These are phyloP conservation scores for Papilionanthe hybrid DNA, from an alignment of 116 monocot genomes.

Conservation along the genomic window DNA sequence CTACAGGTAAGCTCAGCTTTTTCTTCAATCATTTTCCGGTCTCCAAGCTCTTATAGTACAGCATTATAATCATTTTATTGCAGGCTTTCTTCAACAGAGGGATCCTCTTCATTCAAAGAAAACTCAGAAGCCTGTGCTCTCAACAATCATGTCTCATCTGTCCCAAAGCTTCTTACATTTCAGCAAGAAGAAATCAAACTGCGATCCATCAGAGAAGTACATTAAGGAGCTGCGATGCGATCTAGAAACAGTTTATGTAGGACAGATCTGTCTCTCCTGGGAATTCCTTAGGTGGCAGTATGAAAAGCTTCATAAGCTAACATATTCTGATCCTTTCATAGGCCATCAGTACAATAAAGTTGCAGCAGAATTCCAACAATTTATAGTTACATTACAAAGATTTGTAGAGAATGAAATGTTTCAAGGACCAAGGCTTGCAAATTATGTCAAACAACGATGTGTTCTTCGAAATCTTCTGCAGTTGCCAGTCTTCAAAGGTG, in stretches of 20 bases:
- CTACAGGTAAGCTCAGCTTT: constrained; percentile 51
- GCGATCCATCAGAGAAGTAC: constrained; percentile 50
- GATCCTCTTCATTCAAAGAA: constrained; percentile 40
- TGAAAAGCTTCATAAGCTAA: constrained; percentile 32
- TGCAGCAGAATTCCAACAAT: constrained; percentile 76
- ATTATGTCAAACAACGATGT: constrained; percentile 62
- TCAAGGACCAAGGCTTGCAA: constrained; percentile 53
- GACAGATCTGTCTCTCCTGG: constrained; percentile 86
- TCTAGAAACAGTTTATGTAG: constrained; percentile 71
- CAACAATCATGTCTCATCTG: constrained; percentile 39
- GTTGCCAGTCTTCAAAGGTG: constrained; percentile 78
- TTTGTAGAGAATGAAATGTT: constrained; percentile 81
- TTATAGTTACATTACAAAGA: constrained; percentile 62
- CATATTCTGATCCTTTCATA: constrained; percentile 33
- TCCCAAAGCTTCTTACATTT: constrained; percentile 38
- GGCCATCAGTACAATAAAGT: constrained; percentile 51
- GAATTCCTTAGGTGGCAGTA: constrained; percentile 86
- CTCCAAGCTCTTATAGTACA: not conserved
- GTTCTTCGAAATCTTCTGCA: constrained; percentile 68
- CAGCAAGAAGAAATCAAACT: constrained; percentile 25
- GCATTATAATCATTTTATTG: not conserved
- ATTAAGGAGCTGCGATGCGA: constrained; percentile 65
- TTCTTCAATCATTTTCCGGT: not conserved
- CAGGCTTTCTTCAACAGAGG: constrained; percentile 75
- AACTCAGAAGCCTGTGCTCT: constrained; percentile 28